Base-by-base conservation (phyloP, 2,329 filamentous ascomycete genomes). In the Alternaria dauci region DNA sequence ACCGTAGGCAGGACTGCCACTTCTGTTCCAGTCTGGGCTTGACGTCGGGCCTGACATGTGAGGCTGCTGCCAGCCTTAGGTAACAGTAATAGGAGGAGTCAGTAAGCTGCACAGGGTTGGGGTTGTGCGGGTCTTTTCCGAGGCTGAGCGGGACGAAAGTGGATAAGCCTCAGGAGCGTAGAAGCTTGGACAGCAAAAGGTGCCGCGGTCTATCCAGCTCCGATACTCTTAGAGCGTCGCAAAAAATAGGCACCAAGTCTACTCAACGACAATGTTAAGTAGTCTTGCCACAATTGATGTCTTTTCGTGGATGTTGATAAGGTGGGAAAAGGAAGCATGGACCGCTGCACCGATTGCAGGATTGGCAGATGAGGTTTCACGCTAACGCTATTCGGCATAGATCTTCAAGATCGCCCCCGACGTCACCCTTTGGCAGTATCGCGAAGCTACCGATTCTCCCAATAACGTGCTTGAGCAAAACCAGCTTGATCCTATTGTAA, bases 1-100 rank as follows among this genome's bases (percentile, higher is more conserved):
- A 43, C 70, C 70, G 39, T 72, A 72, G 20, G 69, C 67, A 30
- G 69, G 55, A 59, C 65, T 69, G 23, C 63, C 62, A 48, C 47
- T 68, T 26, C 51, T 55, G 58, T 62, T 68, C 71, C 67, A 70
- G 44, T 65, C 65, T 30, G 72, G 70, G 34, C 66, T 68, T n/a
- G 72, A 73, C 28, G 69, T 72, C 30, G 71, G 70, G 41, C 61
- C 71, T 41, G 72, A 70, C 72, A 74, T 74, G 52, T 66, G 62
- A 71, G 55, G 48, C 48, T 58, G 56, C 48, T 26, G 25, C 46
- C 34, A 55, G 18, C 28, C 36, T 38, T 52, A 28, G 23, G 42
- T 43, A 58, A 52, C 18, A 42, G 41, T 26, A 47, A 44, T 23
- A 55, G 39, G 36, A 12, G 50, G 46, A 28, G 25, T 16, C 43